phyloP scores from a whole-genome alignment of 2,329 filamentous ascomycete genomes.

The Aspergillus fumigatus region DNA sequence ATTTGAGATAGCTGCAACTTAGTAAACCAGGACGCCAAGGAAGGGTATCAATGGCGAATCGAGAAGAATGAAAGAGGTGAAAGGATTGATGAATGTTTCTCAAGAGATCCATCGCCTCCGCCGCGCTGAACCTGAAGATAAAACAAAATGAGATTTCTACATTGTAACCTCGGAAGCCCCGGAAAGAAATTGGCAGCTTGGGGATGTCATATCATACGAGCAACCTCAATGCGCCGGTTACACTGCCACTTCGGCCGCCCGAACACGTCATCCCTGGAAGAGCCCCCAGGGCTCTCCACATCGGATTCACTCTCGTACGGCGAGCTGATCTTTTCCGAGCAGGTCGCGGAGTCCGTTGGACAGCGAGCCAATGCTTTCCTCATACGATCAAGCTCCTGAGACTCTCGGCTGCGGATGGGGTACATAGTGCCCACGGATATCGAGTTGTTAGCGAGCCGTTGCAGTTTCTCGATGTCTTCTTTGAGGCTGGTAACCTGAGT shows the following conservation, averaged over 20 bases:
- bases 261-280: conserved; percentile 19
- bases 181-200: background rate
- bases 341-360: conserved; percentile 12
- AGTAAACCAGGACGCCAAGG: too few relatives aligned
- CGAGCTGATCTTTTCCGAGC: conserved; percentile 11
- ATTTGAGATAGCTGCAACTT: background rate
- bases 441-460: conserved; percentile 26
- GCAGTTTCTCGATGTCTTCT: conserved; percentile 36
- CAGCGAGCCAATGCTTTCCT: conserved; percentile 21
- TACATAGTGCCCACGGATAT: conserved; percentile 31
- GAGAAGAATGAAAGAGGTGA: background rate
- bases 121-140: too few relatives aligned
- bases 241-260: conserved; percentile 24
- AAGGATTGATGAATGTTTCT: background rate
- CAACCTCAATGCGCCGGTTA: conserved; percentile 21
- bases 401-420: conserved; percentile 28
- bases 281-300: conserved; percentile 15
- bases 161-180: too few relatives aligned
- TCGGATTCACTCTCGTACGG: conserved; percentile 25
- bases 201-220: conserved; percentile 26
- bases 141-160: too few relatives aligned
- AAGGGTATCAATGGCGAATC: background rate
- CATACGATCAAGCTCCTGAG: conserved; percentile 27
- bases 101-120: background rate
- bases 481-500: conserved; percentile 40